Conservation (phyloP, 2,329 filamentous ascomycete species). For the Ceratocystis cubensis region DNA sequence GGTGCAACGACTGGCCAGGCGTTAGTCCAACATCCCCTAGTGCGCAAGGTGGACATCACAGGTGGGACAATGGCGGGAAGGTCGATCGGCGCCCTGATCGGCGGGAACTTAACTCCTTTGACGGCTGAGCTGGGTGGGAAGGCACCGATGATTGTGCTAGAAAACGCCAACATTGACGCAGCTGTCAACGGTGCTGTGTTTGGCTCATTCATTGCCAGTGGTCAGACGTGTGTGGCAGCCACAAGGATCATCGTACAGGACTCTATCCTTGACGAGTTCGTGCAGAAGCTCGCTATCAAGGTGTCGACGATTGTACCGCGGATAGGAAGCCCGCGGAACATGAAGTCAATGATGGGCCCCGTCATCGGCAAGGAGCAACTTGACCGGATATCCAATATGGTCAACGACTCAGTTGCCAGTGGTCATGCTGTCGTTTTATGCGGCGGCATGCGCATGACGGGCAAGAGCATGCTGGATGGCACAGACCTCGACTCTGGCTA, state of each 20-base stretch:
- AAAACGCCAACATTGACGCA: constrained; percentile 50
- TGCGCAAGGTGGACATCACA: constrained; percentile 66
- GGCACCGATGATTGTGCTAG: constrained; percentile 51
- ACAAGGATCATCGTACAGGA: constrained; percentile 47
- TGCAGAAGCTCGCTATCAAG: constrained; percentile 44
- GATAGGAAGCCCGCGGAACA: constrained; percentile 29
- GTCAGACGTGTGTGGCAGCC: constrained; percentile 49
- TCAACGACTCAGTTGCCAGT: constrained; percentile 33
- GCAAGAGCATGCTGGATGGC: constrained; percentile 31
- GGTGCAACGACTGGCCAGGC: constrained; percentile 55
- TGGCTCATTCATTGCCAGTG: constrained; percentile 40
- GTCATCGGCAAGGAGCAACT: constrained; percentile 29
- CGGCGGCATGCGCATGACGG: constrained; percentile 27
- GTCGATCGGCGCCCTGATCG: constrained; percentile 56
- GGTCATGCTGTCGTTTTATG: constrained; percentile 26
- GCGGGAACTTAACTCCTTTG: constrained; percentile 50
- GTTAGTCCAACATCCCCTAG: constrained; percentile 51
- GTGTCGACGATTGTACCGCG: constrained; percentile 31
- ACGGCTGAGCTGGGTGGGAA: constrained; percentile 57
- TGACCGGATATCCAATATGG: constrained; percentile 50
- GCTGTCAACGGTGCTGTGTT: constrained; percentile 41
- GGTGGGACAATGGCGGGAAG: constrained; percentile 59
- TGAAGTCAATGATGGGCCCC: constrained; percentile 32
- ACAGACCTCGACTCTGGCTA: constrained; percentile 46
- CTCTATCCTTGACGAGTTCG: constrained; percentile 40